A percentile compares a stretch with the other conserved stretches of the same genome.
Evolutionary conservation across 176 grass and related monocot genomes (phyloP).

Genomic region (Zea mays): DNA sequence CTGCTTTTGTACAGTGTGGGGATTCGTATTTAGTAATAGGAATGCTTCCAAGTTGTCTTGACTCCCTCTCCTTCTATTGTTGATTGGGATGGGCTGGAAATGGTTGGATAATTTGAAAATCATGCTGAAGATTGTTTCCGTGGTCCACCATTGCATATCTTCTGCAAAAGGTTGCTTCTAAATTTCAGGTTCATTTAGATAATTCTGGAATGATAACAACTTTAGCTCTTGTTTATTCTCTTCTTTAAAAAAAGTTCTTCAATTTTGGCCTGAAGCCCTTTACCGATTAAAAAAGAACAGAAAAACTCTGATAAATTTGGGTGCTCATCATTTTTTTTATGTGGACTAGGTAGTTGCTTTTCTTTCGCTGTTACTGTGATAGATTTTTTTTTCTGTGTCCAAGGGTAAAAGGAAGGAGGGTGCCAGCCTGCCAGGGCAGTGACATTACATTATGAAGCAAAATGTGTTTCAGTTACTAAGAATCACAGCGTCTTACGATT

Average conservation of each 20-base stretch:
- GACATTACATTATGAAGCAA: neutral
- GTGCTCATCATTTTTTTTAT: neutral
- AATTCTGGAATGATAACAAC: neutral
- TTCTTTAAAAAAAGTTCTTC: neutral
- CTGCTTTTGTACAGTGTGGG: neutral
- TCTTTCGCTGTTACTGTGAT: neutral
- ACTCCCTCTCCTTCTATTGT: neutral
- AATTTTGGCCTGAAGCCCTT: neutral
- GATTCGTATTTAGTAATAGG: neutral
- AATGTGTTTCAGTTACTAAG: neutral
- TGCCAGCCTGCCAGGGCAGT: neutral
- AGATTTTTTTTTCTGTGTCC: neutral
- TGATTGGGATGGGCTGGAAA: conserved; percentile 15
- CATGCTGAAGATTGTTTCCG: neutral
- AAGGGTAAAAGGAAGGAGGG: neutral
- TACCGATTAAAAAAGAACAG: neutral
- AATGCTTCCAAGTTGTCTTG: neutral
- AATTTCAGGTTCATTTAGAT: neutral
- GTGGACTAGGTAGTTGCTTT: neutral
- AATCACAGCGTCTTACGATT: neutral
- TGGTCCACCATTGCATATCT: neutral
- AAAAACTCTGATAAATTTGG: neutral
- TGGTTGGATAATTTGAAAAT: conserved; percentile 4
- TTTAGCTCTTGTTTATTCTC: neutral
- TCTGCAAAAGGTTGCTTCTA: neutral